Conservation (phyloP, 805 yeast species). For the Starmera caribaea region DNA sequence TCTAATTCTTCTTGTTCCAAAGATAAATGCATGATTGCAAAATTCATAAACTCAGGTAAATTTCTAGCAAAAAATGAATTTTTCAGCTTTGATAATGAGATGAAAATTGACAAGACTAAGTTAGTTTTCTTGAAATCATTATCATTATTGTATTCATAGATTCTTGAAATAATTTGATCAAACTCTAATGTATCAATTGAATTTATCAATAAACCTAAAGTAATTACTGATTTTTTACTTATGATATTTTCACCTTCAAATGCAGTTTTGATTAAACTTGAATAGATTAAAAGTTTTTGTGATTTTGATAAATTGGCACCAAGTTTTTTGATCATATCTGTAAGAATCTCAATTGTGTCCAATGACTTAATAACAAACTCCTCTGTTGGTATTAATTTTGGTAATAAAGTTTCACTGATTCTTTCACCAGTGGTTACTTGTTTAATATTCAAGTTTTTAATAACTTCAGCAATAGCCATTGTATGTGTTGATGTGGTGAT, state of each 20-base stretch:
- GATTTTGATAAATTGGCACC: conserved; percentile 29
- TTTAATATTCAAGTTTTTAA: conserved; percentile 15
- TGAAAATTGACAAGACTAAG: conserved; percentile 12
- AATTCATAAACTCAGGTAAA: conserved; percentile 12
- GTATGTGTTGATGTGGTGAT: conserved; percentile 20
- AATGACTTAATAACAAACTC: conserved; percentile 26
- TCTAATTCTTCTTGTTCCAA: conserved; percentile 20
- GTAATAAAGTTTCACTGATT: conserved; percentile 29
- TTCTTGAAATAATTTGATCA: conserved; percentile 11
- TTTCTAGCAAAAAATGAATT: conserved; percentile 14
- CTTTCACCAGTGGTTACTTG: conserved; percentile 15
- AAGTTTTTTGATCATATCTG: conserved; percentile 42
- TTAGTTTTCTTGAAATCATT: conserved; percentile 14
- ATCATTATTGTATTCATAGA: conserved; percentile 7
- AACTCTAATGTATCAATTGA: conserved; percentile 18
- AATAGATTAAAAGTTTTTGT: conserved; percentile 23
- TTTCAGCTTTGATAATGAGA: conserved; percentile 20
- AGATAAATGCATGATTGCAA: conserved; percentile 16
- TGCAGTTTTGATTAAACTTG: conserved; percentile 26
- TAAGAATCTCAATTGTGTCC: conserved; percentile 52
- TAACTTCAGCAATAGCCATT: conserved; percentile 17
- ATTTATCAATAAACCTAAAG: conserved; percentile 33
- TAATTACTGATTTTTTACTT: conserved; percentile 39
- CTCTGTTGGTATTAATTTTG: conserved; percentile 23
- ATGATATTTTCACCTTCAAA: conserved; percentile 34